Evolutionary conservation across 768 basidiomycete species (phyloP).

Genomic region (Suillus occidentalis): DNA sequence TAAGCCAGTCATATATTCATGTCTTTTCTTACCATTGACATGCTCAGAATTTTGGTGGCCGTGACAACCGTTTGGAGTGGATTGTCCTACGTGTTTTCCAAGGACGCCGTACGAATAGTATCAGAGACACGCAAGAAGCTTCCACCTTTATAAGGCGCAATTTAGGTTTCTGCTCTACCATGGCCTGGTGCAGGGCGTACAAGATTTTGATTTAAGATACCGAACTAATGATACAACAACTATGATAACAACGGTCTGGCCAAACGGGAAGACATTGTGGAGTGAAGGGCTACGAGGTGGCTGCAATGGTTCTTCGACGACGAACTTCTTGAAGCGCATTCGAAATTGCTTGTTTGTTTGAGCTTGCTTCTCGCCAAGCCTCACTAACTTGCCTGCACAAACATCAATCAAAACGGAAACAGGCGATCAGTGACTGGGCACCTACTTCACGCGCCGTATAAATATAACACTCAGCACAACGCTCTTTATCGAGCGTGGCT

Average conservation of each 20-base stretch:
- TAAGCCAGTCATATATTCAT: constrained; percentile 38
- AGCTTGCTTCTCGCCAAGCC: constrained; percentile 62
- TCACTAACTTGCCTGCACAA: constrained; percentile 55
- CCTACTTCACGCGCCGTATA: constrained; percentile 63
- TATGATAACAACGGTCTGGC: constrained; percentile 1
- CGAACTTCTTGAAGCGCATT: constrained; percentile 74
- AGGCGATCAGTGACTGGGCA: constrained; percentile 4
- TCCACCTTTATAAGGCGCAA: constrained; percentile 18
- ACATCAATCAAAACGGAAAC: constrained; percentile 4
- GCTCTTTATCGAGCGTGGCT: constrained; percentile 53
- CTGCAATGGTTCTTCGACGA: constrained; percentile 39
- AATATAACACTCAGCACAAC: constrained; percentile 62
- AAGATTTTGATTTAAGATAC: constrained; percentile 11
- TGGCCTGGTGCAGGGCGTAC: not conserved
- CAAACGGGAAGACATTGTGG: constrained; percentile 1
- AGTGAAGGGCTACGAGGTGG: constrained; percentile 12
- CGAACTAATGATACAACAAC: constrained; percentile 19
- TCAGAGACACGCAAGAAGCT: constrained; percentile 36
- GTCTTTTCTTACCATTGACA: not conserved
- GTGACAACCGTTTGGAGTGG: constrained; percentile 93
- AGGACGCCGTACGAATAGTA: constrained; percentile 68
- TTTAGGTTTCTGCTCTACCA: not conserved
- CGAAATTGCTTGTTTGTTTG: constrained; percentile 58
- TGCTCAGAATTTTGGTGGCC: constrained; percentile 76
- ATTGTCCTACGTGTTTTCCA: constrained; percentile 74